Percentiles rank a stretch among this genome's conserved stretches.
These are phyloP conservation scores for Hypericum perforatum DNA, from an alignment of 345 rosid genomes.

Conservation along the genomic window DNA sequence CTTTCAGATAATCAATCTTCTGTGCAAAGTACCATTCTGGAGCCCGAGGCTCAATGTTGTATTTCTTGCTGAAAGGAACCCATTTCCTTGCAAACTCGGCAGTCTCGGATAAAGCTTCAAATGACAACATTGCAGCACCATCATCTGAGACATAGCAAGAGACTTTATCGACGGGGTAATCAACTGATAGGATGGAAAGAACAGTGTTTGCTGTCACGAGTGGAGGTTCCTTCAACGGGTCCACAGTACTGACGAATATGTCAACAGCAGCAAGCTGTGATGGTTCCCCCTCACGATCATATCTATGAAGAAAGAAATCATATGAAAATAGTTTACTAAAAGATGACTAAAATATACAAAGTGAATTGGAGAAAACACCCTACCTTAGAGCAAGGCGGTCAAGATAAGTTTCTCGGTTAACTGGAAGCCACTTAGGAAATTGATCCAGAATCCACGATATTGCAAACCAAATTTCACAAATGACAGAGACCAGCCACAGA, in stretches of 20 bases:
- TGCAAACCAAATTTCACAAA: slow-evolving; percentile 34
- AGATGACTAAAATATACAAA: neutral
- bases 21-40: slow-evolving; percentile 61
- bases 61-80: slow-evolving; percentile 66
- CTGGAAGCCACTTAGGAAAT: slow-evolving; percentile 34
- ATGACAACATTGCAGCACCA: slow-evolving; percentile 65
- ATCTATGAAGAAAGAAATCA: slow-evolving; percentile 7
- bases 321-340: neutral
- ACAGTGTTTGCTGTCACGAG: slow-evolving; percentile 59
- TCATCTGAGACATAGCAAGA: slow-evolving; percentile 71
- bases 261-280: slow-evolving; percentile 36
- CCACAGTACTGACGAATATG: slow-evolving; percentile 51
- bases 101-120: slow-evolving; percentile 58
- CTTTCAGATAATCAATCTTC: slow-evolving; percentile 49
- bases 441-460: slow-evolving; percentile 32
- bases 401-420: slow-evolving; percentile 32
- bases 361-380: neutral
- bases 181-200: slow-evolving; percentile 59
- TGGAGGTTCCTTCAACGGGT: slow-evolving; percentile 65
- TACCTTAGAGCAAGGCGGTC: slow-evolving; percentile 31
- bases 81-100: slow-evolving; percentile 61
- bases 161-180: slow-evolving; percentile 60
- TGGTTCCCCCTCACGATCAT: slow-evolving; percentile 35
- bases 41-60: slow-evolving; percentile 57
- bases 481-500: slow-evolving; percentile 25